These are phyloP conservation scores for Sarcodon sp. DNA, from an alignment of 768 basidiomycete species.

Conservation along the genomic window DNA sequence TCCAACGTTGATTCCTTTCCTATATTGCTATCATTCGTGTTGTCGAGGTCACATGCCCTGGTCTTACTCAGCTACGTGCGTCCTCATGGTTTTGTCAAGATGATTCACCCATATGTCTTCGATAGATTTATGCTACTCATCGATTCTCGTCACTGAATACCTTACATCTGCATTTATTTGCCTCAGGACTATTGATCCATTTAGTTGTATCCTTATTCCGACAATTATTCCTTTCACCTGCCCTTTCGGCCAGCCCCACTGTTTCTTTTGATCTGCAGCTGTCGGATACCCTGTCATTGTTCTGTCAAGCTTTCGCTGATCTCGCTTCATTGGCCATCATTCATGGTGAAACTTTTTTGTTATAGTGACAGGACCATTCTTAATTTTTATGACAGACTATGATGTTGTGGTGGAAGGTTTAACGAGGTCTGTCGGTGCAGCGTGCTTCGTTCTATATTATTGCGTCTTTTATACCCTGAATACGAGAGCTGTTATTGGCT, in stretches of 20 bases:
- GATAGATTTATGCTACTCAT: conserved; percentile 9
- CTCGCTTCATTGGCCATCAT: conserved; percentile 11
- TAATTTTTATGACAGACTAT: conserved; percentile 13
- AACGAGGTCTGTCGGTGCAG: conserved; percentile 10
- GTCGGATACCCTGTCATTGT: neutral
- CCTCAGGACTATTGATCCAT: neutral
- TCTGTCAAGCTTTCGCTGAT: conserved; percentile 6
- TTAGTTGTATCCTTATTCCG: no score
- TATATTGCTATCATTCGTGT: conserved; percentile 2
- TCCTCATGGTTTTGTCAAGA: neutral
- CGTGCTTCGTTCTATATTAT: conserved; percentile 8
- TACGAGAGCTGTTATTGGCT: conserved; percentile 10
- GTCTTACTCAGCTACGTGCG: conserved; percentile 7
- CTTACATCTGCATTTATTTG: conserved; percentile 7
- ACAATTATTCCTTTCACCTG: conserved; percentile 10
- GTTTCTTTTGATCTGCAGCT: conserved; percentile 5
- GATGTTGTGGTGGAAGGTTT: conserved; percentile 16
- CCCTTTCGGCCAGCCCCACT: neutral
- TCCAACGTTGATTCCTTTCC: neutral
- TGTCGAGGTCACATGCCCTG: conserved; percentile 4
- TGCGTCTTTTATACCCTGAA: conserved; percentile 4
- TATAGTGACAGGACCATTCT: neutral
- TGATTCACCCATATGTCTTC: neutral
- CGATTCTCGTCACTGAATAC: conserved; percentile 2
- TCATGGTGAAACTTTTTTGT: conserved; percentile 10